A percentile compares a stretch with the other conserved stretches of the same genome.
These are phyloP conservation scores for Canariomyces notabilis DNA, from an alignment of 2,329 filamentous ascomycete genomes.

Conservation along the genomic window DNA sequence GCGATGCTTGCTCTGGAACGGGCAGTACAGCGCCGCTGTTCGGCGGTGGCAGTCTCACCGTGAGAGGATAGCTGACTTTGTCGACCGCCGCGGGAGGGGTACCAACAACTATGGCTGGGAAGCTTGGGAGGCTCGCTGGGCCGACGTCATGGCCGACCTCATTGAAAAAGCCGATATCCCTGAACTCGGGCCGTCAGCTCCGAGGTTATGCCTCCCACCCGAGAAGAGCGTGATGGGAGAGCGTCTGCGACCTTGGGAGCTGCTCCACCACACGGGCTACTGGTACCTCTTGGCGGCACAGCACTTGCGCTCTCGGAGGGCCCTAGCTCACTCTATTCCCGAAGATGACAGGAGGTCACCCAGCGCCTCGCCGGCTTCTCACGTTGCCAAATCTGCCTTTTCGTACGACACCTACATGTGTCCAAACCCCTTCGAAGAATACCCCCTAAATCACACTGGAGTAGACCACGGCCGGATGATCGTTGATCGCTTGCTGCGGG, in stretches of 20 bases:
- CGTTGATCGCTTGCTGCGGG: conserved; percentile 46
- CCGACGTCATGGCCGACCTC: conserved; percentile 56
- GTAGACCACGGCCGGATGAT: conserved; percentile 54
- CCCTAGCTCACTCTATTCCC: conserved; percentile 51
- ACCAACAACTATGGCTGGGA: conserved; percentile 89
- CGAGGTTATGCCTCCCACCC: conserved; percentile 46
- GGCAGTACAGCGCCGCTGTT: conserved; percentile 72
- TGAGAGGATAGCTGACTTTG: conserved; percentile 65
- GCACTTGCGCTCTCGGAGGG: conserved; percentile 50
- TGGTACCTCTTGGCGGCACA: conserved; percentile 59
- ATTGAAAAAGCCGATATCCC: conserved; percentile 50
- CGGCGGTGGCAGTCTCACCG: conserved; percentile 76
- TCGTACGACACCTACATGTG: conserved; percentile 64
- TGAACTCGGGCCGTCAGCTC: conserved; percentile 42
- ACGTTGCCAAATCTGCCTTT: conserved; percentile 47
- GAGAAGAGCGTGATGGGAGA: conserved; percentile 57
- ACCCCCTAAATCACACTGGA: conserved; percentile 43
- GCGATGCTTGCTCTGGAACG: conserved; percentile 75
- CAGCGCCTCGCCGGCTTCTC: conserved; percentile 42
- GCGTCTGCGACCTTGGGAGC: conserved; percentile 57
- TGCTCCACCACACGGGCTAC: conserved; percentile 61
- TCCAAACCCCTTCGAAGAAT: conserved; percentile 57
- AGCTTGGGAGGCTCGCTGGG: conserved; percentile 82
- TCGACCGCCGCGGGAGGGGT: conserved; percentile 79
- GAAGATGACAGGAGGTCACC: conserved; percentile 54